phyloP scores from a whole-genome alignment of 257 asterid genomes.

The Gentiana dahurica region DNA sequence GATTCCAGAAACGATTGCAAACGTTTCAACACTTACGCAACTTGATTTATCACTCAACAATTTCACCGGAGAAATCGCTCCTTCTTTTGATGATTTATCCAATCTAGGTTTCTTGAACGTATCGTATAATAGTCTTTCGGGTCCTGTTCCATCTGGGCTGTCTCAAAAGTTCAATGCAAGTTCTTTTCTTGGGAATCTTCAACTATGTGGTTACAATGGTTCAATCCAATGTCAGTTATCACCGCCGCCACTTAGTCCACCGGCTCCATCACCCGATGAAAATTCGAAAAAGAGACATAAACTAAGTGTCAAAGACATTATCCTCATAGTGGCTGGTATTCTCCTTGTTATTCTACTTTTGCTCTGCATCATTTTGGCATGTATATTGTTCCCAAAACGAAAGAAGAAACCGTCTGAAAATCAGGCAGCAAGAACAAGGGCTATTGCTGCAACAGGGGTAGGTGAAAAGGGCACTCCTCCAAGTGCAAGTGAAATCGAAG shows the following conservation, averaged over 20 bases:
- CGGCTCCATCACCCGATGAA: constrained; percentile 29
- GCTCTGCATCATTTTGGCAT: constrained; percentile 20
- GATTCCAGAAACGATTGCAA: constrained; percentile 48
- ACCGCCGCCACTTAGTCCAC: constrained; percentile 25
- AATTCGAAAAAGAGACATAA: constrained; percentile 9
- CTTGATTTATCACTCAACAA: constrained; percentile 68
- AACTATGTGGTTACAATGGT: constrained; percentile 68
- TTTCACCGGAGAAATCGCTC: constrained; percentile 64
- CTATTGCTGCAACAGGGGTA: constrained; percentile 9
- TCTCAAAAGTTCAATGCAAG: constrained; percentile 63
- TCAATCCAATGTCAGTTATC: constrained; percentile 49
- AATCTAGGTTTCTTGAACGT: constrained; percentile 52
- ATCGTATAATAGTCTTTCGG: constrained; percentile 74
- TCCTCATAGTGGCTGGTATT: constrained; percentile 40
- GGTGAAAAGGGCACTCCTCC: constrained; percentile 24
- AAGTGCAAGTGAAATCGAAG: constrained; percentile 25
- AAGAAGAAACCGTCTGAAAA: constrained; percentile 21
- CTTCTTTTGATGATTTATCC: constrained; percentile 28
- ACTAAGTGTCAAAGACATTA: constrained; percentile 35
- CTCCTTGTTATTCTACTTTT: constrained; percentile 31
- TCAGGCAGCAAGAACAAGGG: constrained; percentile 16
- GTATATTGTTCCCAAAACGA: constrained; percentile 29
- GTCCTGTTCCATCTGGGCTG: constrained; percentile 50
- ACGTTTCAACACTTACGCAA: constrained; percentile 29
- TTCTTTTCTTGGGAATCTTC: constrained; percentile 60